phyloP scores from a whole-genome alignment of 1,284 basidiomycete species.

The Moniliophthora roreri region DNA sequence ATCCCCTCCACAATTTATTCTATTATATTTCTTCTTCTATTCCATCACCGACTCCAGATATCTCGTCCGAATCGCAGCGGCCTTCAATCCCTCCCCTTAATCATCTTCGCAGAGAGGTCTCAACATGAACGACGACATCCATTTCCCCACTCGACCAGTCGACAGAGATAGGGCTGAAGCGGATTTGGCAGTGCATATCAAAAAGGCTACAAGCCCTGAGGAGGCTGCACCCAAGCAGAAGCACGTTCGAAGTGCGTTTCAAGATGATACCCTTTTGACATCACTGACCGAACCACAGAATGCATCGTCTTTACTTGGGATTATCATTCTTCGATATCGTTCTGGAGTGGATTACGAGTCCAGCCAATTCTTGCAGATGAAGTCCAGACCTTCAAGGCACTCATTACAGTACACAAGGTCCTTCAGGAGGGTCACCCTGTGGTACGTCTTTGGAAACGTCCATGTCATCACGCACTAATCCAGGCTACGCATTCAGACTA shows the following conservation, averaged over 20 bases:
- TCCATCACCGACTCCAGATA: too few species aligned
- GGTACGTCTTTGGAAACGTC: constrained; percentile 47
- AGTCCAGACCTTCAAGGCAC: constrained; percentile 94
- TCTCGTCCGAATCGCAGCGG: neutral
- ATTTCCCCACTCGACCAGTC: constrained; percentile 93
- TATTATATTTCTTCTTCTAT: too few species aligned
- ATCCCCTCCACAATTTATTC: too few species aligned
- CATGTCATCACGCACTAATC: neutral
- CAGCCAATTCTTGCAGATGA: constrained; percentile 95
- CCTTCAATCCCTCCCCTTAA: neutral
- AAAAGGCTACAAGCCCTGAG: constrained; percentile 93
- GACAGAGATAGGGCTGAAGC: constrained; percentile 96
- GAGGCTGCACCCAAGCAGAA: constrained; percentile 96
- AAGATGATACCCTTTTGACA: constrained; percentile 1
- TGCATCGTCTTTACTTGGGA: constrained; percentile 98
- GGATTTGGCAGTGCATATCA: constrained; percentile 90
- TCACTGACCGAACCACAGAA: constrained; percentile 51
- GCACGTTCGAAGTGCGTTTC: constrained; percentile 87
- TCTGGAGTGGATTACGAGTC: constrained; percentile 94
- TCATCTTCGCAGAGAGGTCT: constrained; percentile 37
- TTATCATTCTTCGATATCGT: constrained; percentile 94
- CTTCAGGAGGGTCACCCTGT: constrained; percentile 93
- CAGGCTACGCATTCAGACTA: constrained; percentile 54
- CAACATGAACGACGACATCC: constrained; percentile 76
- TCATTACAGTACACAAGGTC: constrained; percentile 95